Conservation (phyloP, 2,329 filamentous ascomycete genomes). For the Pyricularia sp. region DNA sequence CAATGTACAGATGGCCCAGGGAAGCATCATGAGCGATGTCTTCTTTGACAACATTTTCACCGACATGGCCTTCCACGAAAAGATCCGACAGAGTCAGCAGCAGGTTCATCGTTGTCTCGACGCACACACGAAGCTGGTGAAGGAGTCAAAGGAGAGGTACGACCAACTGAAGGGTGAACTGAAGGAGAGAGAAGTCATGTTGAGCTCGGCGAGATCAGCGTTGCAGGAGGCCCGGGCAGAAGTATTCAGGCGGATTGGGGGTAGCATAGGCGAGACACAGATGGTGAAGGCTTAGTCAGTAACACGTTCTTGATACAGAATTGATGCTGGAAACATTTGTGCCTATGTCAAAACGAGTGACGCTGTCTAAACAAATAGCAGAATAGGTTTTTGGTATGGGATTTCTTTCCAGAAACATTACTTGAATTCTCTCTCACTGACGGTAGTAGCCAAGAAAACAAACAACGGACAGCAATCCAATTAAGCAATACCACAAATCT, state of each 20-base stretch:
- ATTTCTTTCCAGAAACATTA: too few relatives aligned
- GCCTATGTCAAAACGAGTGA: too few relatives aligned
- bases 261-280: background rate
- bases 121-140: slow-evolving; percentile 21
- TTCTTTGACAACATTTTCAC: slow-evolving; percentile 47
- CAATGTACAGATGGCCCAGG: slow-evolving; percentile 31
- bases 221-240: slow-evolving; percentile 34
- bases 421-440: too few relatives aligned
- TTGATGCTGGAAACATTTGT: background rate
- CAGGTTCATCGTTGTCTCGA: slow-evolving; percentile 25
- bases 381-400: too few relatives aligned
- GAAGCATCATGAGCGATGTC: slow-evolving; percentile 37
- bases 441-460: too few relatives aligned
- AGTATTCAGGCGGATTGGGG: slow-evolving; percentile 24
- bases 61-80: slow-evolving; percentile 41
- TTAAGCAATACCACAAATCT: too few relatives aligned
- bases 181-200: slow-evolving; percentile 15
- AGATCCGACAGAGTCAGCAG: slow-evolving; percentile 33
- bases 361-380: too few relatives aligned
- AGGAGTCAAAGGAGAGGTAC: slow-evolving; percentile 20
- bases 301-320: background rate
- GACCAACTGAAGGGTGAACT: slow-evolving; percentile 22
- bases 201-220: slow-evolving; percentile 23
- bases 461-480: too few relatives aligned
- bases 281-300: background rate